Evolutionary conservation across 192 early-diverging fungal genomes (phyloP), one percentile per base, ranked within the genome.

Genomic region (Backusella westeae): DNA sequence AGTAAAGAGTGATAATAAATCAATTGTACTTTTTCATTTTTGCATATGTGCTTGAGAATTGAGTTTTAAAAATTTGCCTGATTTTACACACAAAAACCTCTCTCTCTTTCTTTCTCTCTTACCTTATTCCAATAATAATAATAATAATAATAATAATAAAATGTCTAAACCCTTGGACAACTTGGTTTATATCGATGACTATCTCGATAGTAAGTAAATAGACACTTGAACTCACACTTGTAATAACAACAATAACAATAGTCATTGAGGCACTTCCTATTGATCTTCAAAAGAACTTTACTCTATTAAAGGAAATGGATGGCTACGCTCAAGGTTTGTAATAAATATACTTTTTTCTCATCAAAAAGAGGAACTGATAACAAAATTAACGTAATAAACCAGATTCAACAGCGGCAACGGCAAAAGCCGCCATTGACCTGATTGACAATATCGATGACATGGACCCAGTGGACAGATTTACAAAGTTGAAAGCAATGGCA

Each of bases 221-320:
- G 12, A 12, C 8, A 9, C 36, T 32, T 32, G 32, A 32, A 38
- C 38, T 3, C 38, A 39, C 32, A 12, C 38, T 38, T 38, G 9
- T 39, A 39, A 56, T 21, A 9, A 36, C 36, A 29, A 38, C 69
- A 19, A 34, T 67, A 15, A 32, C 10, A 49, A 29, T 44, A 92
- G 91, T 92, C 41, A 76, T 94, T 59, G 93, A 94, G 80, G 88
- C 92, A 0, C 79, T 94, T 19, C 93, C 93, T 0, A 76, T 90
- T 78, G 93, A 95, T 74, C 87, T 94, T 21, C 91, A 92, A 66
- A 87, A 94, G 29, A 95, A 95, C 75, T 96, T 99, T 66, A 93
- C 96, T 9, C 79, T 97, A 77, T 95, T 98, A 94, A 89, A 93
- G 19, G 95, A 97, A 82, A 89, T 98, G 26, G 95, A 96, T 81